Percentiles rank a stretch among this genome's conserved stretches.
These are phyloP conservation scores for Sindora glabra DNA, from an alignment of 306 rosid species.

Conservation along the genomic window DNA sequence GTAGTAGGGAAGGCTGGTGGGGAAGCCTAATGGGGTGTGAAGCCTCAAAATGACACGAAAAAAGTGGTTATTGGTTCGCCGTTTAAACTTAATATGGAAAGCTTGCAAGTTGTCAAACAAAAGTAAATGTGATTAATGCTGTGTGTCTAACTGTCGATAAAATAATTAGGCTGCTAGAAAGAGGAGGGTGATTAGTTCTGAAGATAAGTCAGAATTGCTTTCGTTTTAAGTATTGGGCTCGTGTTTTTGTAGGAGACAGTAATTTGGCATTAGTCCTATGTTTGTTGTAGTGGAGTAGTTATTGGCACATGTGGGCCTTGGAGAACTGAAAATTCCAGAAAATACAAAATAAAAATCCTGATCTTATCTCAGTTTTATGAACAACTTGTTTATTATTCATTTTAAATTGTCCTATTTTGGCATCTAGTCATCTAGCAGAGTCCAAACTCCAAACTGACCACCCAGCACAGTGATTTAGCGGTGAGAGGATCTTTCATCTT, in stretches of 20 bases:
- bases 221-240: slow-evolving; percentile 12
- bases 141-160: slow-evolving; percentile 7
- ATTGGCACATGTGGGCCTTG: slow-evolving; percentile 24
- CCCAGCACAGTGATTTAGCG: too few relatives aligned
- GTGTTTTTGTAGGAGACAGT: not conserved
- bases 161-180: slow-evolving; percentile 8
- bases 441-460: too few relatives aligned
- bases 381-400: too few relatives aligned
- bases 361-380: too few relatives aligned
- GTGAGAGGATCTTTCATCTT: too few relatives aligned
- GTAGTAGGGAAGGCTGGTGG: not conserved
- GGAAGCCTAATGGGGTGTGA: slow-evolving; percentile 14
- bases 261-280: not conserved
- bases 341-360: too few relatives aligned
- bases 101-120: slow-evolving; percentile 19
- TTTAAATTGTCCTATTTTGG: too few relatives aligned
- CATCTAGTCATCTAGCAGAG: too few relatives aligned
- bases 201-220: slow-evolving; percentile 21
- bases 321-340: too few relatives aligned
- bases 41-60: slow-evolving; percentile 22
- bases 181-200: slow-evolving; percentile 7
- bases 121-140: slow-evolving; percentile 9
- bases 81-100: slow-evolving; percentile 19
- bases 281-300: slow-evolving; percentile 10
- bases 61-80: slow-evolving; percentile 11